These are phyloP conservation scores for Tricholoma sp. DNA, from an alignment of 768 basidiomycete species.

Conservation along the genomic window DNA sequence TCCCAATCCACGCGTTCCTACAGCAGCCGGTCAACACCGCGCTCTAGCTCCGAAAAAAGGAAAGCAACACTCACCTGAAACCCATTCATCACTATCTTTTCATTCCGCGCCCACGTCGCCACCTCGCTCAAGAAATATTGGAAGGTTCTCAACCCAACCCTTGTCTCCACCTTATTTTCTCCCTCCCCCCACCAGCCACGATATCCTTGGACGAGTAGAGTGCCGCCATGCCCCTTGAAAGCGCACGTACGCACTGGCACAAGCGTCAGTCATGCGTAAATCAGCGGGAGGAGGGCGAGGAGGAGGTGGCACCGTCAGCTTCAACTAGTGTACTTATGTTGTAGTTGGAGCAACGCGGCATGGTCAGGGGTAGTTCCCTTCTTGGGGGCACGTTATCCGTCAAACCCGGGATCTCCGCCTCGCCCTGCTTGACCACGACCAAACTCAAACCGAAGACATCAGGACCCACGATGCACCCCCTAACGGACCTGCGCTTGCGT, in stretches of 20 bases:
- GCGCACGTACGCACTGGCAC: no score
- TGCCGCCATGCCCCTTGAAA: no score
- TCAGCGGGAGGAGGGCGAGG: no score
- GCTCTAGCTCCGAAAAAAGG: slow-evolving; percentile 1
- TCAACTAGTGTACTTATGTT: no score
- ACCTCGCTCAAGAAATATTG: slow-evolving; percentile 87
- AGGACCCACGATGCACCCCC: slow-evolving; percentile 95
- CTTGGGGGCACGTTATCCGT: slow-evolving; percentile 91
- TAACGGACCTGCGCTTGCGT: slow-evolving; percentile 99
- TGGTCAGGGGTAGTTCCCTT: no score
- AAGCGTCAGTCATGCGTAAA: no score
- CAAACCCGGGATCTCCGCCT: no score
- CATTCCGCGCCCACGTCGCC: slow-evolving; percentile 93
- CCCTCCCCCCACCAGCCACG: slow-evolving; percentile 37
- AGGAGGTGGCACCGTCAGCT: no score
- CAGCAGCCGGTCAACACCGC: neutral
- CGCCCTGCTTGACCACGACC: slow-evolving; percentile 95
- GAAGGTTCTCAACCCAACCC: slow-evolving; percentile 84
- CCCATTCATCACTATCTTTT: slow-evolving; percentile 88
- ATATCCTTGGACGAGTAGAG: no score
- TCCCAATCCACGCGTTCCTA: slow-evolving; percentile 85
- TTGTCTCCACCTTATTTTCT: slow-evolving; percentile 83
- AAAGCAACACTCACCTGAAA: slow-evolving; percentile 56
- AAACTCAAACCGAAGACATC: slow-evolving; percentile 94
- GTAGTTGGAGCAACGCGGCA: no score